Conservation (phyloP, 1,284 basidiomycete species). For the Xerocomus minutiporus region DNA sequence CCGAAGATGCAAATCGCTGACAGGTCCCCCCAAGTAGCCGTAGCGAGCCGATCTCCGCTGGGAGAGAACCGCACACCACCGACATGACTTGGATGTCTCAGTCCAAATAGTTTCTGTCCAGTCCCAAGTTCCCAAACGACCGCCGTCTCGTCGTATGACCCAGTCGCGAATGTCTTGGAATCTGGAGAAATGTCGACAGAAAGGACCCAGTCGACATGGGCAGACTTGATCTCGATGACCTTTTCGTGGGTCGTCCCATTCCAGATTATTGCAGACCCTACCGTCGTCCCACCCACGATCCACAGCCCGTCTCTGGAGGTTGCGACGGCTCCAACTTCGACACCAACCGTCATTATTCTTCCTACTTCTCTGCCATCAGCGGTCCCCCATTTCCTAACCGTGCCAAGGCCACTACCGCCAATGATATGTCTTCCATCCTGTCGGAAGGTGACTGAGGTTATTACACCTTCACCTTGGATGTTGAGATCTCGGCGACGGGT, state of each 20-base stretch:
- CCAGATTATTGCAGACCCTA: constrained; percentile 5
- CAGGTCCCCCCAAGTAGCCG: constrained; percentile 1
- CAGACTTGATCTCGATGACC: constrained; percentile 1
- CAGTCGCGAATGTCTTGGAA: constrained; percentile 6
- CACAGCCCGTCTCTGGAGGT: background rate
- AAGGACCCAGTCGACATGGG: constrained; percentile 7
- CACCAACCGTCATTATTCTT: background rate
- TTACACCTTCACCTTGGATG: constrained; percentile 5
- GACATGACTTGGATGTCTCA: constrained; percentile 4
- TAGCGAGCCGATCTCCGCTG: constrained; percentile 3
- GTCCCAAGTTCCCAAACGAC: constrained; percentile 1
- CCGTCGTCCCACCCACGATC: constrained; percentile 2
- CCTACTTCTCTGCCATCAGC: constrained; percentile 2
- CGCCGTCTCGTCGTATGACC: constrained; percentile 4
- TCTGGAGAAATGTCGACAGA: constrained; percentile 6
- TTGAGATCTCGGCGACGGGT: background rate
- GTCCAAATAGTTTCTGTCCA: background rate
- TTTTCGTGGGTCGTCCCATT: background rate
- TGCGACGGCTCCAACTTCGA: constrained; percentile 4
- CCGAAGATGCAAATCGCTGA: constrained; percentile 2
- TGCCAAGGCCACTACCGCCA: constrained; percentile 5
- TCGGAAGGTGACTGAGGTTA: constrained; percentile 3
- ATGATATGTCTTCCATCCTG: constrained; percentile 1
- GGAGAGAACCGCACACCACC: constrained; percentile 5
- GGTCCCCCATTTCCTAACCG: constrained; percentile 2